Conservation (phyloP, 225 moss, liverwort and hornwort genomes). For the Antitrichia curtipendula region DNA sequence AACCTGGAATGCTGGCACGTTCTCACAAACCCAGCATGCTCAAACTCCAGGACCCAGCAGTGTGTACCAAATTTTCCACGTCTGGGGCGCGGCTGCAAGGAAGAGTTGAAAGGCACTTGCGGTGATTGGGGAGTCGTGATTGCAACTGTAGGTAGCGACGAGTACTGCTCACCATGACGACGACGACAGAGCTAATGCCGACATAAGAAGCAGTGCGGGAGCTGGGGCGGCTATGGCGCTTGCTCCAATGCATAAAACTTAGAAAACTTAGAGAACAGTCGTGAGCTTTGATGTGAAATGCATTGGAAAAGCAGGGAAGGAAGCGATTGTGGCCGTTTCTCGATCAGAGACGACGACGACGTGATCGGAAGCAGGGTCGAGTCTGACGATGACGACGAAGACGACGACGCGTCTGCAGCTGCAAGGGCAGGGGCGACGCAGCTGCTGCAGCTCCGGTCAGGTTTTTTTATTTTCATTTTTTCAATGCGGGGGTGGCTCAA, state of each 20-base stretch:
- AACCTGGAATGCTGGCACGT: not conserved
- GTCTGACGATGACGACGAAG: not conserved
- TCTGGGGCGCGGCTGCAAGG: not conserved
- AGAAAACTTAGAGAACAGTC: too few relatives aligned
- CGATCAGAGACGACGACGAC: not conserved
- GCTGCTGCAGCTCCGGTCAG: not conserved
- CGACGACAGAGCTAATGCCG: not conserved
- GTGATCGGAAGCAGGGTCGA: not conserved
- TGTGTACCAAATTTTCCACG: not conserved
- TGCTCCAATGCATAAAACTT: not conserved
- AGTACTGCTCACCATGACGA: not conserved
- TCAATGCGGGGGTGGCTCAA: not conserved
- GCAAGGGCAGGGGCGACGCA: not conserved
- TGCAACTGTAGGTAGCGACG: not conserved
- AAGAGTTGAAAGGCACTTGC: not conserved
- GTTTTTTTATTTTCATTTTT: not conserved
- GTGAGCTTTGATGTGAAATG: not conserved
- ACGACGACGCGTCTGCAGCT: not conserved
- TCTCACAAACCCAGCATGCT: not conserved
- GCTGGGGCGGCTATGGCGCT: not conserved
- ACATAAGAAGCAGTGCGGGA: not conserved
- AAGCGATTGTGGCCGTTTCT: not conserved
- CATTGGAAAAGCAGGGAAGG: not conserved
- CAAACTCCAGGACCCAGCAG: not conserved
- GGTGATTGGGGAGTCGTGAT: not conserved